Base-by-base conservation (phyloP, 2,329 filamentous ascomycete genomes). In the Hypoxylon sp. region DNA sequence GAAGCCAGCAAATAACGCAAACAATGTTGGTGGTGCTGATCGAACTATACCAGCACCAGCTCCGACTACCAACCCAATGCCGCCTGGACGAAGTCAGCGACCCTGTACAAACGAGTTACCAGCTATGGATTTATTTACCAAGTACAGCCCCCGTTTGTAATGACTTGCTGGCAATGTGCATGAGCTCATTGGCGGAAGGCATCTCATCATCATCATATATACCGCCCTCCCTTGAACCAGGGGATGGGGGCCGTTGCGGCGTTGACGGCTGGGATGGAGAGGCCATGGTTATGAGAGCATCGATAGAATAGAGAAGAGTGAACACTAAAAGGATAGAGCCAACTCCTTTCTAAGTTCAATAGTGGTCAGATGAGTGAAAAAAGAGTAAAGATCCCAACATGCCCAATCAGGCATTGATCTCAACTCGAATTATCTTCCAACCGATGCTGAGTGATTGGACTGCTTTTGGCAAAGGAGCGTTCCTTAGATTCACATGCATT, bases 11-110 rank as follows among this genome's bases (percentile, higher is more conserved):
- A 90, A 85, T 11, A 90, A 71, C 0, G 92, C 90, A 79, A 93
- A 95, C 5, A 95, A 79, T 2, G 88, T 84, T 3, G 92, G 90
- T 12, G 86, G 87, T 21, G 82, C 84, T 16, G 90, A 90, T 62
- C 88, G 86, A 50, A 94, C 78, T 48, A 96, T 90, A 27, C 93
- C 94, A 34, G 86, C 85, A 52, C 90, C 86, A 54, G 91, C 89
- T 34, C 91, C 91, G 55, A 88, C 82, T 29, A 91, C 76, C 25
- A 90, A 76, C 30, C 91, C 91, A 48, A 84, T 81, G 23, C 81
- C 79, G 46, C 89, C 90, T 77, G 21, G 1, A 68, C 57, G 67
- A 71, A 69, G 65, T 76, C 30, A 75, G 68, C 52, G 52, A 70
- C 6, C 6, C 11, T 52, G 63, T 61, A 30, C 47, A 14, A 61